Evolutionary conservation across 2,329 filamentous ascomycete genomes (phyloP).

Genomic region (Beauveria pseudobassiana): DNA sequence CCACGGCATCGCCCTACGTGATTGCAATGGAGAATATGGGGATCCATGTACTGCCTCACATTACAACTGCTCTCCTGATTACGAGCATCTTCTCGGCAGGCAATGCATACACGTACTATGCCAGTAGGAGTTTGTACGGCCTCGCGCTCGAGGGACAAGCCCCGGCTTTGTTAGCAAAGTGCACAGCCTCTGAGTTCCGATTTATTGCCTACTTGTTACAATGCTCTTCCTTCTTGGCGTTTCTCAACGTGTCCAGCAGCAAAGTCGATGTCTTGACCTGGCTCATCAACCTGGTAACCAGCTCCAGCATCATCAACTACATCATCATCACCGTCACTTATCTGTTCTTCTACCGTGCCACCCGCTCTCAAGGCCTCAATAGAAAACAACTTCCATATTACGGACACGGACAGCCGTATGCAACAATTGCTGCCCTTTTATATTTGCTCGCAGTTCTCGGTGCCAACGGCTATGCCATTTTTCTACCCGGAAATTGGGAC

Average conservation of each 20-base stretch:
- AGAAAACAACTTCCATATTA: neutral
- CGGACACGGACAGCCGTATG: neutral
- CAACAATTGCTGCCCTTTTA: too few relatives aligned
- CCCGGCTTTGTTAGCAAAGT: neutral
- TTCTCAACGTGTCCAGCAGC: neutral
- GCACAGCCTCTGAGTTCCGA: neutral
- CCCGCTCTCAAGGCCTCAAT: neutral
- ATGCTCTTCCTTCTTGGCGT: neutral
- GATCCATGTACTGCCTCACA: slow-evolving; percentile 44
- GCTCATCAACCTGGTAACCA: neutral
- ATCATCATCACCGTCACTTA: neutral
- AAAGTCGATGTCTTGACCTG: neutral
- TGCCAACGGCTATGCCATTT: too few relatives aligned
- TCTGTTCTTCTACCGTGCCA: neutral
- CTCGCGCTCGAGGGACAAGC: neutral
- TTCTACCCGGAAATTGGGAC: too few relatives aligned
- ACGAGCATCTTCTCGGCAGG: slow-evolving; percentile 15
- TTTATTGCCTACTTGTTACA: neutral
- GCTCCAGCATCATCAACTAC: neutral
- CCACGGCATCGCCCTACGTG: slow-evolving; percentile 54
- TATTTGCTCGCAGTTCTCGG: too few relatives aligned
- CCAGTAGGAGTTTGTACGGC: neutral
- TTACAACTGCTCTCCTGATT: slow-evolving; percentile 46
- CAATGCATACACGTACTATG: neutral
- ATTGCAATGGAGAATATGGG: slow-evolving; percentile 52